These are phyloP conservation scores for Avicennia marina DNA, from an alignment of 257 asterid species.

Conservation along the genomic window DNA sequence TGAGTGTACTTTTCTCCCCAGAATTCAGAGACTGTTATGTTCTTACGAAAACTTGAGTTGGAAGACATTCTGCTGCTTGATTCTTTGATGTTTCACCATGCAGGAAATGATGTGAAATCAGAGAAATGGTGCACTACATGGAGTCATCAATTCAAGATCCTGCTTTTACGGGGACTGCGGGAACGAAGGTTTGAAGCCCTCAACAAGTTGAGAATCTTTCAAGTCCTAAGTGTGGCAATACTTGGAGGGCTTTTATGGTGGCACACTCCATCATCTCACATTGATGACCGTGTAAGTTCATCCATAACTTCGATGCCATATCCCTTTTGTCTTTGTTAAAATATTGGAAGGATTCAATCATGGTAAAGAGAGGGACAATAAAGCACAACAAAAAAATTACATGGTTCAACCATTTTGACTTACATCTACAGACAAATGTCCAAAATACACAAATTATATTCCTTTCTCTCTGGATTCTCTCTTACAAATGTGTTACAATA, in stretches of 20 bases:
- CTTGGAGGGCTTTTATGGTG: slow-evolving; percentile 82
- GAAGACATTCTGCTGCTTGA: background rate
- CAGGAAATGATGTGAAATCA: slow-evolving; percentile 38
- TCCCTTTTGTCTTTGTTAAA: too few relatives aligned
- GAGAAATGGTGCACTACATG: slow-evolving; percentile 72
- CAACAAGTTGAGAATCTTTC: slow-evolving; percentile 66
- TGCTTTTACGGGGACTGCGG: slow-evolving; percentile 59
- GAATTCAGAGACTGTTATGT: background rate
- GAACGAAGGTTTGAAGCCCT: slow-evolving; percentile 65
- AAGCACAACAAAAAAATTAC: too few relatives aligned
- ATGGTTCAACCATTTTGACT: too few relatives aligned
- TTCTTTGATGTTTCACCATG: slow-evolving; percentile 4
- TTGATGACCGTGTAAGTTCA: slow-evolving; percentile 75
- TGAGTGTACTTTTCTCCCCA: slow-evolving; percentile 23
- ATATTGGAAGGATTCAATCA: too few relatives aligned
- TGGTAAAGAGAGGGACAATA: too few relatives aligned
- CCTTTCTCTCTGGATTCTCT: too few relatives aligned
- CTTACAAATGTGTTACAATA: too few relatives aligned
- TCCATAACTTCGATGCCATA: too few relatives aligned
- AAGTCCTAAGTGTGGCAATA: slow-evolving; percentile 65
- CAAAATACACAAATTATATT: too few relatives aligned
- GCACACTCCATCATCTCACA: slow-evolving; percentile 70
- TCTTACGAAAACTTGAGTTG: background rate
- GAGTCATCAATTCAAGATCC: slow-evolving; percentile 60
- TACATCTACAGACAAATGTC: too few relatives aligned